Percentiles rank a stretch among this genome's conserved stretches.
These are phyloP conservation scores for Vinca major DNA, from an alignment of 305 asterid genomes.

Conservation along the genomic window DNA sequence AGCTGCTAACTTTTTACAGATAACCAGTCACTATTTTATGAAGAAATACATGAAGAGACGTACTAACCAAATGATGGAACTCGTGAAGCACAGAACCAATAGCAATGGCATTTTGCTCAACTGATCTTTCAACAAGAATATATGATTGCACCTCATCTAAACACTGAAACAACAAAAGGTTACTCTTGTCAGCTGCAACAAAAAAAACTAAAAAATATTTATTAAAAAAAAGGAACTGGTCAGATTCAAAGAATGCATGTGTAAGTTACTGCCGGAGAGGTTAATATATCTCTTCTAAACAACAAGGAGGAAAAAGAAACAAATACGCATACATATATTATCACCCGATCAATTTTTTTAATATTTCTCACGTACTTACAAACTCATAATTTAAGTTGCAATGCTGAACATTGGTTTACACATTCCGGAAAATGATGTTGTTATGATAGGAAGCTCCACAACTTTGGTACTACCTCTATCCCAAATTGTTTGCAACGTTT, in stretches of 20 bases:
- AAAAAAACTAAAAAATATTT: neutral
- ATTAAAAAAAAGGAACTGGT: too few relatives aligned
- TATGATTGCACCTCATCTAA: slow-evolving; percentile 94
- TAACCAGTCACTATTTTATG: neutral
- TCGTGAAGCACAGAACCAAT: slow-evolving; percentile 27
- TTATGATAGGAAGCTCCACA: neutral
- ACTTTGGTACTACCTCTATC: too few relatives aligned
- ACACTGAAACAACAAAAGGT: slow-evolving; percentile 34
- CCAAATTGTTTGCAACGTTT: too few relatives aligned
- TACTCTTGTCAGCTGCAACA: slow-evolving; percentile 3
- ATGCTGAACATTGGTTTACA: neutral
- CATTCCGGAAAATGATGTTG: neutral
- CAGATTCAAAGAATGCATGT: neutral
- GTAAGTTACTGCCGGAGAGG: neutral
- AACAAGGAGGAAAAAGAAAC: neutral
- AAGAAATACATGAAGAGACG: slow-evolving; percentile 9
- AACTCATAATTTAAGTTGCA: neutral
- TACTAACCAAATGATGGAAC: slow-evolving; percentile 63
- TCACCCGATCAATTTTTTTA: neutral
- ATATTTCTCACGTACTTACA: neutral
- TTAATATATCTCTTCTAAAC: neutral
- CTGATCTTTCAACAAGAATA: slow-evolving; percentile 61
- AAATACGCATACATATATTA: too few relatives aligned
- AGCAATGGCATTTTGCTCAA: slow-evolving; percentile 28
- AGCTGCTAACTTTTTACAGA: neutral